These are phyloP conservation scores for Bothriochloa decipiens DNA, from an alignment of 176 grass and related monocot species.

Conservation along the genomic window DNA sequence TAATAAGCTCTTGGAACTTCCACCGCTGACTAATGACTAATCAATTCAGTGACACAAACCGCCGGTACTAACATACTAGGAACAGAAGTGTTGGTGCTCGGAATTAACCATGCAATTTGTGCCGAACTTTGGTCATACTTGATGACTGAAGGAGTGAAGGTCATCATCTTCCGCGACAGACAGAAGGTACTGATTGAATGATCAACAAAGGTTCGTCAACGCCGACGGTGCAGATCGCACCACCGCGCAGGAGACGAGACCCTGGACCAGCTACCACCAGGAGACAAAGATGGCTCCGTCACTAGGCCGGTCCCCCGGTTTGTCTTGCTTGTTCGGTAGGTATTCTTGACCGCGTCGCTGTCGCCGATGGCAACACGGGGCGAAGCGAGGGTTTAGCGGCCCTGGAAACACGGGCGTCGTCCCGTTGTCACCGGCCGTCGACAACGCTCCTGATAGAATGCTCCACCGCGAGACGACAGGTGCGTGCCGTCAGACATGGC, in stretches of 20 bases:
- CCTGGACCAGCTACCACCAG: background rate
- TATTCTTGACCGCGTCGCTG: slow-evolving; percentile 46
- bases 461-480: background rate
- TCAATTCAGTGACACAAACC: background rate
- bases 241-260: background rate
- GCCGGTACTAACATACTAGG: no score
- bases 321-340: slow-evolving; percentile 46
- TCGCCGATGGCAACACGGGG: slow-evolving; percentile 19
- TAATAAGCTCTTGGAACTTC: background rate
- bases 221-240: slow-evolving; percentile 28
- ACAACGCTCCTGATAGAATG: background rate
- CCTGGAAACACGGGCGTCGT: background rate
- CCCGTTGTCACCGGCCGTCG: background rate
- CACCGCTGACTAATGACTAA: background rate
- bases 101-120: background rate
- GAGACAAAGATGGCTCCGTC: slow-evolving; percentile 41
- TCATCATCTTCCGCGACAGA: background rate
- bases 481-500: no score
- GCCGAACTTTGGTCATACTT: background rate
- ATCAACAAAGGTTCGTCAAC: slow-evolving; percentile 11
- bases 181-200: background rate
- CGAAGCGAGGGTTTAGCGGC: background rate
- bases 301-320: background rate
- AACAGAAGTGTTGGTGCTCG: background rate
- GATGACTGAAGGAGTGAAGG: background rate